phyloP scores from a whole-genome alignment of 1,284 basidiomycete genomes.

The Tylopilus orsonianus region DNA sequence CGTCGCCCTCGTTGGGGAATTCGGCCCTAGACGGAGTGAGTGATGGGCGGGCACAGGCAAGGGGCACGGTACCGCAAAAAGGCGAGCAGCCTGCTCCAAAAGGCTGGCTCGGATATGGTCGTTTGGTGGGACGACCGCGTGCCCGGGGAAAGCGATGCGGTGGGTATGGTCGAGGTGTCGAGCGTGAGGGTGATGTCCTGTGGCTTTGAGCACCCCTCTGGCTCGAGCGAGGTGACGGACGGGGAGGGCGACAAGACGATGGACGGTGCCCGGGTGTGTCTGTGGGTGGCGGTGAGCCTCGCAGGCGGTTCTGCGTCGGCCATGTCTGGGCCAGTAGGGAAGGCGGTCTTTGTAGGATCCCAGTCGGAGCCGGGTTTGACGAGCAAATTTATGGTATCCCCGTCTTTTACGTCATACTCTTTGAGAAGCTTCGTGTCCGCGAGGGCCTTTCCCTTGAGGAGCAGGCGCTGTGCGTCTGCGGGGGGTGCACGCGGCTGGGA shows the following conservation, averaged over 20 bases:
- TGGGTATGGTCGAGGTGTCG: slow-evolving; percentile 51
- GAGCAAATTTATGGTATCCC: slow-evolving; percentile 81
- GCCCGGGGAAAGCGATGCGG: slow-evolving; percentile 41
- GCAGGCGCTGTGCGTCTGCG: slow-evolving; percentile 74
- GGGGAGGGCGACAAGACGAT: slow-evolving; percentile 76
- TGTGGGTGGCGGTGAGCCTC: slow-evolving; percentile 30
- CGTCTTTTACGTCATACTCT: slow-evolving; percentile 82
- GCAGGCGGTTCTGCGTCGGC: slow-evolving; percentile 18
- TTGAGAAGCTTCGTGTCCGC: slow-evolving; percentile 82
- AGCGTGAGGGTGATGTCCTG: slow-evolving; percentile 67
- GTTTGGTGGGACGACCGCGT: slow-evolving; percentile 61
- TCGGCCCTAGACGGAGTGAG: slow-evolving; percentile 45
- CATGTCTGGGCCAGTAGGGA: slow-evolving; percentile 23
- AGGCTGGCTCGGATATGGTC: slow-evolving; percentile 67
- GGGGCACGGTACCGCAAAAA: slow-evolving; percentile 56
- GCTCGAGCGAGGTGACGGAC: slow-evolving; percentile 41
- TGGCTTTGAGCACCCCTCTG: slow-evolving; percentile 39
- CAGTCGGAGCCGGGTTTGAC: slow-evolving; percentile 74
- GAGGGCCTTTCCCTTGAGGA: slow-evolving; percentile 91
- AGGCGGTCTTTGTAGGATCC: slow-evolving; percentile 48
- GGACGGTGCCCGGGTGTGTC: slow-evolving; percentile 67
- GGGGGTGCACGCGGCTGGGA: slow-evolving; percentile 64
- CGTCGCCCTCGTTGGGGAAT: slow-evolving; percentile 56
- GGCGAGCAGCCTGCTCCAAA: slow-evolving; percentile 69
- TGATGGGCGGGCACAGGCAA: not conserved